A percentile compares a stretch with the other conserved stretches of the same genome.
Evolutionary conservation across 306 rosid genomes (phyloP).

Genomic region (Ceratonia siliqua): DNA sequence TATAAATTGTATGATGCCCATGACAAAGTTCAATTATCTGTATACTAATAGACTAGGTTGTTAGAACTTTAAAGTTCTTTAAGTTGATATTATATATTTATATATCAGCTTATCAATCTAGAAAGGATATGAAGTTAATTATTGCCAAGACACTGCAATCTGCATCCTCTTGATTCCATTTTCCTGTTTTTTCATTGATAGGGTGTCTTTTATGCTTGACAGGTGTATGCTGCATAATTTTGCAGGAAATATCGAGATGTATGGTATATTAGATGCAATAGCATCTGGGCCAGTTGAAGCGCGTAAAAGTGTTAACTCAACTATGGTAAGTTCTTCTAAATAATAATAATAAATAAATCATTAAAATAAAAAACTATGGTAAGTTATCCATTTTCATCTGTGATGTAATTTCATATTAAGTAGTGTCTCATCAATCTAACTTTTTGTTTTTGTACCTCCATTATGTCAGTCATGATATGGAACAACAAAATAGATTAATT

Average conservation of each 20-base stretch:
- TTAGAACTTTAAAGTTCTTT: slow-evolving; percentile 11
- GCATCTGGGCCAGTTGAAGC: slow-evolving; percentile 91
- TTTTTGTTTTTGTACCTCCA: not conserved
- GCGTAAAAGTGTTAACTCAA: slow-evolving; percentile 69
- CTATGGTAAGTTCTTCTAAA: slow-evolving; percentile 84
- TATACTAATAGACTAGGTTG: not conserved
- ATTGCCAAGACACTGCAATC: slow-evolving; percentile 18
- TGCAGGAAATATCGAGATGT: slow-evolving; percentile 90
- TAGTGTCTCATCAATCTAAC: slow-evolving; percentile 25
- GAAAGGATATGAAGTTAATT: not conserved
- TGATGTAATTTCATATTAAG: slow-evolving; percentile 13
- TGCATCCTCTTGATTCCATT: slow-evolving; percentile 23
- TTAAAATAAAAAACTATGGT: too few relatives aligned
- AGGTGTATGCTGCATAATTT: slow-evolving; percentile 98
- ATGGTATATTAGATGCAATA: slow-evolving; percentile 73
- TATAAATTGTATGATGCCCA: not conserved
- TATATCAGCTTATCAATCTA: not conserved
- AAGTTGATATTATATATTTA: not conserved
- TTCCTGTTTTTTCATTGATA: slow-evolving; percentile 19
- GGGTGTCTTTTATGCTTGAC: slow-evolving; percentile 39
- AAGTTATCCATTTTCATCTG: slow-evolving; percentile 37
- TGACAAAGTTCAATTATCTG: slow-evolving; percentile 3
- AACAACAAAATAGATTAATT: not conserved
- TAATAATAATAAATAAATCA: too few relatives aligned
- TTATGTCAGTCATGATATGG: not conserved